Percentiles rank a stretch among this genome's conserved stretches.
phyloP scores from a whole-genome alignment of 495 filamentous ascomycete species.

The Amniculicola lignicola region DNA sequence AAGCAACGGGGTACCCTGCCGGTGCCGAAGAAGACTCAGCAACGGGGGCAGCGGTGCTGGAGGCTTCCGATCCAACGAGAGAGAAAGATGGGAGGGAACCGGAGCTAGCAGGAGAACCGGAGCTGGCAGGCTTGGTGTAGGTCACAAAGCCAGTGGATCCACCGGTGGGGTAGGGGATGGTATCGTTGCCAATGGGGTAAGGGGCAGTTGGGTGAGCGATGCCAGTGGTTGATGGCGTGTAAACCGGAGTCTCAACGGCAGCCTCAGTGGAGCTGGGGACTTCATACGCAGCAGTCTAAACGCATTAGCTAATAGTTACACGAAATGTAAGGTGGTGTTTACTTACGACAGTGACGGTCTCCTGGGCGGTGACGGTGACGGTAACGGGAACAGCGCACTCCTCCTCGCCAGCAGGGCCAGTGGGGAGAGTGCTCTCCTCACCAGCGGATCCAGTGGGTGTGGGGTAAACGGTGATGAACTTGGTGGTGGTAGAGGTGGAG shows the following conservation, averaged over 20 bases:
- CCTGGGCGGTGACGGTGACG: slow-evolving; percentile 30
- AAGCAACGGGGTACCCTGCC: too few relatives aligned
- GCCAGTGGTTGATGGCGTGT: not conserved
- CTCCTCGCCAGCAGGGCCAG: not conserved
- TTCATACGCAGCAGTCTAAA: slow-evolving; percentile 15
- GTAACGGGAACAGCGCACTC: slow-evolving; percentile 28
- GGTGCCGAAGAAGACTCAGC: too few relatives aligned
- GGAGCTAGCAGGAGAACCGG: not conserved
- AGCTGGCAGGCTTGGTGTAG: slow-evolving; percentile 8
- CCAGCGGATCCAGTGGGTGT: not conserved
- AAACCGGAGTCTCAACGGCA: not conserved
- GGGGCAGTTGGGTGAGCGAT: slow-evolving; percentile 1
- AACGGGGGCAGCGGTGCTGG: slow-evolving; percentile 5
- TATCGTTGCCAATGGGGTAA: slow-evolving; percentile 26
- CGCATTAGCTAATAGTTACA: too few relatives aligned
- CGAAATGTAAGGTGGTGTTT: not conserved
- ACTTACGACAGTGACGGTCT: slow-evolving; percentile 34
- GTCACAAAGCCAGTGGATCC: slow-evolving; percentile 27
- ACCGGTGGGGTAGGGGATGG: not conserved
- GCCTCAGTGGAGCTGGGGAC: not conserved
- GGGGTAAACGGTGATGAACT: slow-evolving; percentile 10
- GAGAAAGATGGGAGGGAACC: slow-evolving; percentile 2
- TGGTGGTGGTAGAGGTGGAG: slow-evolving; percentile 28
- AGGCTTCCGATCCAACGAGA: not conserved
- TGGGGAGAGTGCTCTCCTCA: not conserved